These are phyloP conservation scores for Opeltia flavorubescens DNA, from an alignment of 495 filamentous ascomycete genomes.

Conservation along the genomic window DNA sequence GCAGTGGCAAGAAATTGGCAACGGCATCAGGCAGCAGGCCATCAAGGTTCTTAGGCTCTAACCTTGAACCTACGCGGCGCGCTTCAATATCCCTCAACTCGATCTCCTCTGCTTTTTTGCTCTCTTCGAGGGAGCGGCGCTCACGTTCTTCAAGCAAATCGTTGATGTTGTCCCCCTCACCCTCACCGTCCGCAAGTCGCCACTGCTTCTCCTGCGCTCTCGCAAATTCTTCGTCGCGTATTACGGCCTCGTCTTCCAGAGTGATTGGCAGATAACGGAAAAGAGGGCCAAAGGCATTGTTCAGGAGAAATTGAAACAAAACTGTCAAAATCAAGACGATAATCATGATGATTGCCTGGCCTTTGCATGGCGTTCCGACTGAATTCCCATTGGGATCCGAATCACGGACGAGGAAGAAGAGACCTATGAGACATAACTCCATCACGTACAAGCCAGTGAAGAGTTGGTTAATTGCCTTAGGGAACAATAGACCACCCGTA, in stretches of 20 bases:
- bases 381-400: slow-evolving; percentile 30
- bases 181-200: slow-evolving; percentile 34
- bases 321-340: slow-evolving; percentile 53
- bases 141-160: slow-evolving; percentile 29
- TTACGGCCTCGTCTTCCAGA: slow-evolving; percentile 83
- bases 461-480: slow-evolving; percentile 86
- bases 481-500: slow-evolving; percentile 87
- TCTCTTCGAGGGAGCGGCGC: slow-evolving; percentile 20
- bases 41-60: slow-evolving; percentile 11
- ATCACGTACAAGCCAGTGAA: slow-evolving; percentile 92
- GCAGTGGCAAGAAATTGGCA: slow-evolving; percentile 3
- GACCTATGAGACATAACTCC: slow-evolving; percentile 78
- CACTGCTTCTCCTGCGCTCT: slow-evolving; percentile 54
- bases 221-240: slow-evolving; percentile 77
- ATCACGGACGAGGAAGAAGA: slow-evolving; percentile 77
- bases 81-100: slow-evolving; percentile 44
- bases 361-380: slow-evolving; percentile 40
- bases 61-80: slow-evolving; percentile 12
- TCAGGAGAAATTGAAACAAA: slow-evolving; percentile 72
- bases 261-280: slow-evolving; percentile 88
- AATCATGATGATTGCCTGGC: slow-evolving; percentile 86
- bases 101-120: slow-evolving; percentile 35
- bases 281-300: slow-evolving; percentile 72
- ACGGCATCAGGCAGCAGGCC: slow-evolving; percentile 9
- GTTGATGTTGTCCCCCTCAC: slow-evolving; percentile 31